A percentile compares a stretch with the other conserved stretches of the same genome.
phyloP scores from a whole-genome alignment of 257 asterid species.

The Henckelia pumila region DNA sequence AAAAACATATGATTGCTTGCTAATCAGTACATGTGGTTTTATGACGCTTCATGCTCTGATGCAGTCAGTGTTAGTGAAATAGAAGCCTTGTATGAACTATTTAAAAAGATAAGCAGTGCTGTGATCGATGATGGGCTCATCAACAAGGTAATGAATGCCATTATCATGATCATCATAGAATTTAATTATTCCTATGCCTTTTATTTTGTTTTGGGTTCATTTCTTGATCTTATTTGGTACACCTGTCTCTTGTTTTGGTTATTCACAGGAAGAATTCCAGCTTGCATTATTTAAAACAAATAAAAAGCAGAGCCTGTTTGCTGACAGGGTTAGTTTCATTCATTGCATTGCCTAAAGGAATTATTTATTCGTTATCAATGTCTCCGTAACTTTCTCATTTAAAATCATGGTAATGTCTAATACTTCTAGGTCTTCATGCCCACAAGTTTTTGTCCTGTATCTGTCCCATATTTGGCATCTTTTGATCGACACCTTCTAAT shows the following conservation, averaged over 20 bases:
- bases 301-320: slow-evolving; percentile 78
- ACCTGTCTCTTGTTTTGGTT: slow-evolving; percentile 22
- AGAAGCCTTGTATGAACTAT: slow-evolving; percentile 81
- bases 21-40: slow-evolving; percentile 14
- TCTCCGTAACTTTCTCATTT: slow-evolving; percentile 10
- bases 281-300: slow-evolving; percentile 74
- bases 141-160: slow-evolving; percentile 58
- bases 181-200: slow-evolving; percentile 2
- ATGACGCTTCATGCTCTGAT: slow-evolving; percentile 23
- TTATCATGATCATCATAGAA: not conserved
- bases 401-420: slow-evolving; percentile 13
- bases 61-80: slow-evolving; percentile 89
- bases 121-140: slow-evolving; percentile 87
- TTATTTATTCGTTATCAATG: not conserved
- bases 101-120: slow-evolving; percentile 80
- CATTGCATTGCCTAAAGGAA: not conserved
- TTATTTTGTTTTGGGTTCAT: slow-evolving; percentile 20
- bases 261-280: slow-evolving; percentile 85
- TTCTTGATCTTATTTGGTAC: slow-evolving; percentile 24
- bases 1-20: slow-evolving; percentile 12
- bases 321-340: slow-evolving; percentile 75
- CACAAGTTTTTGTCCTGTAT: slow-evolving; percentile 6
- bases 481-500: not conserved
- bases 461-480: slow-evolving; percentile 3
- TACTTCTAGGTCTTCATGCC: slow-evolving; percentile 6